phyloP scores from a whole-genome alignment of 371 early-diverging fungal genomes.

The Mucor piriformis region DNA sequence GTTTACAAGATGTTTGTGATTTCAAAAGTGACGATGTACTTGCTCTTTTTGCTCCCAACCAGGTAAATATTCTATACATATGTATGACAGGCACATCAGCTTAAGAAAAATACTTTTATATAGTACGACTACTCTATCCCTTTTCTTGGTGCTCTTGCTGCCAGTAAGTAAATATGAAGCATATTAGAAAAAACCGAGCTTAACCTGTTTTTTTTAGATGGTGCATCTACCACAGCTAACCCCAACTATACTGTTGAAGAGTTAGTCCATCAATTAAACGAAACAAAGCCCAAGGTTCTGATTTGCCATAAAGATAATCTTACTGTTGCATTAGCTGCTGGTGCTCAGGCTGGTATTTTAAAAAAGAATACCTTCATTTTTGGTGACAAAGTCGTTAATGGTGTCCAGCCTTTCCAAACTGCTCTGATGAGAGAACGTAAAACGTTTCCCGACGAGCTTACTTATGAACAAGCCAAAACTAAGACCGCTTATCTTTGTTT shows the following conservation, averaged over 20 bases:
- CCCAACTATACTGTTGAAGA: slow-evolving; percentile 78
- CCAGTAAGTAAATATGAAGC: slow-evolving; percentile 36
- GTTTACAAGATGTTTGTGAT: slow-evolving; percentile 58
- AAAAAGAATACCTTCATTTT: slow-evolving; percentile 61
- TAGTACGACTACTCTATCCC: slow-evolving; percentile 48
- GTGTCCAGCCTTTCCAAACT: slow-evolving; percentile 41
- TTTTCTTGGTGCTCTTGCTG: slow-evolving; percentile 42
- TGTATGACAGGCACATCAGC: neutral
- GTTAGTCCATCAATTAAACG: slow-evolving; percentile 70
- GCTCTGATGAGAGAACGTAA: slow-evolving; percentile 16
- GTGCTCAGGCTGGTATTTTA: slow-evolving; percentile 56
- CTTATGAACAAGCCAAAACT: slow-evolving; percentile 31
- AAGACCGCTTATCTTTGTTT: slow-evolving; percentile 74
- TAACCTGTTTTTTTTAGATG: slow-evolving; percentile 28
- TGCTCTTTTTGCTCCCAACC: slow-evolving; percentile 74
- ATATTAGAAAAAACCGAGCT: too few relatives aligned
- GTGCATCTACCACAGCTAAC: slow-evolving; percentile 72
- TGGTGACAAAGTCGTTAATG: slow-evolving; percentile 49
- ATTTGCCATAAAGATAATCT: slow-evolving; percentile 55
- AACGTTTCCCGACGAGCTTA: slow-evolving; percentile 25
- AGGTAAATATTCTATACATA: slow-evolving; percentile 17
- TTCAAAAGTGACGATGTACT: slow-evolving; percentile 72
- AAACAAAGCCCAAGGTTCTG: slow-evolving; percentile 65
- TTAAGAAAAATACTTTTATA: neutral
- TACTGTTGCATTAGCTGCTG: slow-evolving; percentile 57